Evolutionary conservation across 1,284 basidiomycete species (phyloP).

Genomic region (Testicularia cyperi): DNA sequence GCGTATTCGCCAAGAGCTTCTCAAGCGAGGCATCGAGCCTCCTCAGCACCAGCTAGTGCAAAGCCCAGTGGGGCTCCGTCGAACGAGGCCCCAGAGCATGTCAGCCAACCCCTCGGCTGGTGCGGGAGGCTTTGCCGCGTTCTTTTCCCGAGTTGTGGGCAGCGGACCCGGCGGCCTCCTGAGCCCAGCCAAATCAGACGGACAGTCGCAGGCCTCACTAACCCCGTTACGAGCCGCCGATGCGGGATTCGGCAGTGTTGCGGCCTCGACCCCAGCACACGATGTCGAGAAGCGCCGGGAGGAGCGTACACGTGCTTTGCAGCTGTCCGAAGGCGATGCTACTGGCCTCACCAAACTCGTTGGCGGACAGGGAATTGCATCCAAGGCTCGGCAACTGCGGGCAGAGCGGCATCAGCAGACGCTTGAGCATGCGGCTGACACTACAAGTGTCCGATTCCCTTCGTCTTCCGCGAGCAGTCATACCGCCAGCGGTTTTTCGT

Average conservation of each 20-base stretch:
- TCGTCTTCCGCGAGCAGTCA: slow-evolving; percentile 11
- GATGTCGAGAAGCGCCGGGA: slow-evolving; percentile 10
- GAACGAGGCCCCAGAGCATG: slow-evolving; percentile 12
- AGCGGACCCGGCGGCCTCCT: slow-evolving; percentile 5
- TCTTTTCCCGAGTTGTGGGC: slow-evolving; percentile 46
- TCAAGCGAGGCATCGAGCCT: slow-evolving; percentile 39
- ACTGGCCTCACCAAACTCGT: slow-evolving; percentile 18
- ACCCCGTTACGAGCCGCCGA: slow-evolving; percentile 8
- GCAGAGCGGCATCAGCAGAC: slow-evolving; percentile 29
- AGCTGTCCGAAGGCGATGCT: slow-evolving; percentile 18
- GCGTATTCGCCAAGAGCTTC: slow-evolving; percentile 42
- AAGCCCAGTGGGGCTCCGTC: slow-evolving; percentile 8
- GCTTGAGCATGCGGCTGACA: slow-evolving; percentile 19
- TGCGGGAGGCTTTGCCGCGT: slow-evolving; percentile 39
- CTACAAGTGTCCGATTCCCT: slow-evolving; percentile 10
- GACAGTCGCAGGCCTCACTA: slow-evolving; percentile 16
- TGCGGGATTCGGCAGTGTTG: slow-evolving; percentile 3
- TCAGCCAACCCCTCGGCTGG: slow-evolving; percentile 2
- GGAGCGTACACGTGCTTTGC: slow-evolving; percentile 22
- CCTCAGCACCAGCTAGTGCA: slow-evolving; percentile 45
- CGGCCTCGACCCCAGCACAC: slow-evolving; percentile 10
- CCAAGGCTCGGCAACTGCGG: slow-evolving; percentile 21
- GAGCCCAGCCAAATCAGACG: slow-evolving; percentile 14
- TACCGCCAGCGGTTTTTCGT: slow-evolving; percentile 10
- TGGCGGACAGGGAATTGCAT: slow-evolving; percentile 19